Evolutionary conservation across 2,329 filamentous ascomycete genomes (phyloP).

Genomic region (Arachnopeziza araneosa): DNA sequence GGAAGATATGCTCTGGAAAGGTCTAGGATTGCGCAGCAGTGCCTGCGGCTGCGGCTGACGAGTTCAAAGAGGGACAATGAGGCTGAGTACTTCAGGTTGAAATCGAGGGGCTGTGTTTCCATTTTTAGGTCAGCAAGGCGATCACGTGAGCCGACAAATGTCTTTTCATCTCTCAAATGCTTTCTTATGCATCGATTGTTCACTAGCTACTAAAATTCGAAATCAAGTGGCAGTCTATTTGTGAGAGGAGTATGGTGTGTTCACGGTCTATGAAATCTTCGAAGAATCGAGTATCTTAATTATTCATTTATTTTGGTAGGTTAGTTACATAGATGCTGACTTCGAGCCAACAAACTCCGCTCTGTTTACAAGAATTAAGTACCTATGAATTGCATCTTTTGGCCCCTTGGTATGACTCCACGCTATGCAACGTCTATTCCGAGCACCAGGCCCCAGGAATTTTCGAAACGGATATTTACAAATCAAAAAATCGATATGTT

Average conservation of each 20-base stretch:
- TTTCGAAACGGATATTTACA: neutral
- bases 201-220: neutral
- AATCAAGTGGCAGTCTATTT: neutral
- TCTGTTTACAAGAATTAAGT: neutral
- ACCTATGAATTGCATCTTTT: neutral
- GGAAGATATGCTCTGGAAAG: neutral
- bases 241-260: neutral
- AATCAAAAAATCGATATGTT: neutral
- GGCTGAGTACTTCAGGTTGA: neutral
- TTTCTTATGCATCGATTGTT: neutral
- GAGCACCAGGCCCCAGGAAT: neutral
- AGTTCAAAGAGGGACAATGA: neutral
- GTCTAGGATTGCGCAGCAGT: neutral
- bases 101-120: neutral
- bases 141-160: no score
- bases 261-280: neutral
- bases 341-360: neutral
- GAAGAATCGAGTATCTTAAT: neutral
- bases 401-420: neutral
- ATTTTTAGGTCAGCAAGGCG: neutral
- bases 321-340: neutral
- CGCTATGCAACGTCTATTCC: neutral
- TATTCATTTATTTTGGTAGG: neutral
- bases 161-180: no score
- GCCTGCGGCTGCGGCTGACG: constrained; percentile 3